Base-by-base conservation (phyloP, 441 rosid genomes). In the Corymbia calophylla region DNA sequence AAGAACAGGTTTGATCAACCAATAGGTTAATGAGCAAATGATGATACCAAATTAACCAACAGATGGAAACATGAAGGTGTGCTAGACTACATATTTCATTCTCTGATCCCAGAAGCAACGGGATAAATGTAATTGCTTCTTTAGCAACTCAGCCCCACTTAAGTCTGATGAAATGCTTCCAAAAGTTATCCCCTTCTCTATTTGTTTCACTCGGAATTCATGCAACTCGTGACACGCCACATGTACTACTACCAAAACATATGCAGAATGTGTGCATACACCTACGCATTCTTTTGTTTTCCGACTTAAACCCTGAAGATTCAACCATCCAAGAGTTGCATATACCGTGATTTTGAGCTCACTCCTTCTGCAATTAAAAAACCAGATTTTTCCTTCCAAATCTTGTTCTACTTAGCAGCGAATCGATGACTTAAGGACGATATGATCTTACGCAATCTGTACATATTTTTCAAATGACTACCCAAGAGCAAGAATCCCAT, bases 91-190 rank as follows among this genome's bases (percentile, higher is more conserved):
- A 73, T 18, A 21, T 11, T 21, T 70, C 49, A 35, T 70, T 19
- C 15, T 70, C 29, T 19, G 27, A 73, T 73, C 44, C 49, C 82
- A 73, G 82, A 39, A 73, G 49, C 49, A 11, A 68, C 0, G 77
- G 39, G 39, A 66, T 66, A 66, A 31, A 9, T 3, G 81, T 16
- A 66, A 66, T 66, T 31, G 23, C 77, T 31, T 16, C 39, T 66
- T 66, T 66, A 66, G 44, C 39, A 66, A 31, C 77, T 66, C 77
- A 66, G 23, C 39, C 0, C 21, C 5, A 10, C 39, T 64, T 64
- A 15, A 64, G 39, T 64, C 39, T 95, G 92, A 95, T 95, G 35
- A n/a, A 64, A 15, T 64, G 39, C 35, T 66, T 17, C 21, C 2
- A 4, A 66, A 66, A 66, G 77, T 66, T 66, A 16, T 66, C 77